phyloP scores from a whole-genome alignment of 371 early-diverging fungal genomes.

The Mucor sp. region DNA sequence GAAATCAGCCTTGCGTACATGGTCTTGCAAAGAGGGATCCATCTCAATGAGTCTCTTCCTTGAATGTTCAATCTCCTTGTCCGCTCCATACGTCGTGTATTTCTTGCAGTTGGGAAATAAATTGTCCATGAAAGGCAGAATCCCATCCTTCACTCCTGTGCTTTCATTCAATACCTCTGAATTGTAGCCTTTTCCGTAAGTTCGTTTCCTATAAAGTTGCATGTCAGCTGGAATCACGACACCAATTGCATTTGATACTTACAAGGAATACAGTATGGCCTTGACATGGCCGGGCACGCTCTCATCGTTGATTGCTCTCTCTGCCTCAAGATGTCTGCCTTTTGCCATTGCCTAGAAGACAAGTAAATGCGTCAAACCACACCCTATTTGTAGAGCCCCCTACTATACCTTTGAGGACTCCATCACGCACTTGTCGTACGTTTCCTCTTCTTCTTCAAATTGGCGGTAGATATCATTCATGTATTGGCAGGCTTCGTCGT shows the following conservation, averaged over 20 bases:
- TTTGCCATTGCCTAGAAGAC: no score
- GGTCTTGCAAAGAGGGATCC: slow-evolving; percentile 2
- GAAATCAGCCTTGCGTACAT: slow-evolving; percentile 9
- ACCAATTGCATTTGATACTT: neutral
- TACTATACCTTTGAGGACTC: neutral
- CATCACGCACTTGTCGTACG: neutral
- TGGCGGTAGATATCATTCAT: neutral
- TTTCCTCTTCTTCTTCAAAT: slow-evolving; percentile 8
- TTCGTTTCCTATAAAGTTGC: slow-evolving; percentile 2
- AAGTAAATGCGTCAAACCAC: no score
- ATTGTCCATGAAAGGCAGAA: slow-evolving; percentile 2
- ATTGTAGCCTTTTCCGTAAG: slow-evolving; percentile 4
- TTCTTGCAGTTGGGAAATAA: slow-evolving; percentile 11
- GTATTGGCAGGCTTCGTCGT: slow-evolving; percentile 6
- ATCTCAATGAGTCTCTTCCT: slow-evolving; percentile 11
- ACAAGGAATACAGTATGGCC: neutral
- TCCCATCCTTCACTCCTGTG: slow-evolving; percentile 9
- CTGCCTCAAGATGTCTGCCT: no score
- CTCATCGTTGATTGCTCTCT: no score
- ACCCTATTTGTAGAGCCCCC: no score
- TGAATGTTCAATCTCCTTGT: slow-evolving; percentile 6
- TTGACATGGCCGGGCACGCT: neutral
- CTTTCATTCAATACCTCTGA: slow-evolving; percentile 5
- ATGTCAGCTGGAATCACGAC: neutral
- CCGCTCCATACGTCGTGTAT: slow-evolving; percentile 15